Evolutionary conservation across 805 yeast species (phyloP).

Genomic region (Candida maltosa): DNA sequence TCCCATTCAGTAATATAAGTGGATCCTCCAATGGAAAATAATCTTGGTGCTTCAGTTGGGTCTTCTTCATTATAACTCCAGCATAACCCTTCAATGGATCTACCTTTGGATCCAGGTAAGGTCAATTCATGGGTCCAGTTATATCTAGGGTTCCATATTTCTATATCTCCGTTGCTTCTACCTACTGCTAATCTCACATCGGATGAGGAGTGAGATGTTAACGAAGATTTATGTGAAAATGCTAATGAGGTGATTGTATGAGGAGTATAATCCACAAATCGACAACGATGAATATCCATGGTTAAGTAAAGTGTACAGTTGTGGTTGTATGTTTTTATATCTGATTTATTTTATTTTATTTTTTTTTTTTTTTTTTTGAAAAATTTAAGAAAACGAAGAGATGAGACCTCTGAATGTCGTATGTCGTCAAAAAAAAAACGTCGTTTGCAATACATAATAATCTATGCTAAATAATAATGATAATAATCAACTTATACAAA

Average conservation of each 20-base stretch:
- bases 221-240: constrained; percentile 59
- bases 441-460: not conserved
- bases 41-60: constrained; percentile 60
- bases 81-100: constrained; percentile 84
- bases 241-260: constrained; percentile 79
- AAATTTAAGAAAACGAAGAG: not conserved
- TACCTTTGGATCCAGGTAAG: constrained; percentile 74
- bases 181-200: constrained; percentile 85
- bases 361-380: not conserved
- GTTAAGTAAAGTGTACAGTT: no score
- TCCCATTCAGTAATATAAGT: constrained; percentile 93
- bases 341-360: not conserved
- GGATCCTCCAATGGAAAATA: constrained; percentile 93
- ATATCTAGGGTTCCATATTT: constrained; percentile 86
- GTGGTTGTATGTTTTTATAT: not conserved
- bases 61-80: constrained; percentile 60
- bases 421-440: no score
- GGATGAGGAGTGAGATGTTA: constrained; percentile 36
- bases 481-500: constrained; percentile 26
- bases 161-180: constrained; percentile 90
- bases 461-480: no score
- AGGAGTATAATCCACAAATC: constrained; percentile 87
- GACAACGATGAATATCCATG: constrained; percentile 84
- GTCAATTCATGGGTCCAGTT: constrained; percentile 76
- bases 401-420: no score